Base-by-base conservation (phyloP, 345 rosid species). In the Passiflora organensis region DNA sequence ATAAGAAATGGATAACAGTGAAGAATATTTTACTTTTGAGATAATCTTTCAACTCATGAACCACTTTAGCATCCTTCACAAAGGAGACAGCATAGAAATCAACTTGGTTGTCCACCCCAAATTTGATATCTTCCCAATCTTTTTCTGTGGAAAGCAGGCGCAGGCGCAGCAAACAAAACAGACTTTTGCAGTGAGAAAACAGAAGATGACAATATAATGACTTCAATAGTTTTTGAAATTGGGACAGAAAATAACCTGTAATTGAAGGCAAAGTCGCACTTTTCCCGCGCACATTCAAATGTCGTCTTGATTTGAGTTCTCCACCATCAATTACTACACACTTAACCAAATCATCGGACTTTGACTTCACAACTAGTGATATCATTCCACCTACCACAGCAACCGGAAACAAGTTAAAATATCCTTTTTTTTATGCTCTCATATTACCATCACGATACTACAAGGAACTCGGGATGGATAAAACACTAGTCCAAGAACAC, bases 51-150 rank as follows among this genome's bases (percentile, higher is more conserved):
- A 91, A 69, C 73, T 86, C 95, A 54, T 79, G 82, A 50, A 88
- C 90, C 70, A 91, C 96, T 73, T 84, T 67, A 65, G 94, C 98
- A 78, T 91, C 98, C 72, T 91, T 91, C 43, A 91, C 98, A 68
- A 91, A 91, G 37, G 96, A 91, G 37, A 91, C 98, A 9, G 98
- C 98, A 63, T 88, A 91, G 64, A 82, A 91, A 77, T 91, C 98
- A 15, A 86, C 95, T 81, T 86, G 80, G 72, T 88, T 88, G 64
- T 88, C 98, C 69, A 91, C 95, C 59, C 98, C 98, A 70, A 91
- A 91, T 71, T 88, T 91, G 50, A 91, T 91, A 71, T 91, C 98
- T 73, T 86, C 98, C 96, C 98, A 88, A 76, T 91, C 98, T 75
- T 91, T 91, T 51, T 91, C 98, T 91, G 82, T 58, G 58, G 49